Percentiles rank a stretch among this genome's conserved stretches.
phyloP scores from a whole-genome alignment of 257 asterid species.

The Solanum bulbocastanum region DNA sequence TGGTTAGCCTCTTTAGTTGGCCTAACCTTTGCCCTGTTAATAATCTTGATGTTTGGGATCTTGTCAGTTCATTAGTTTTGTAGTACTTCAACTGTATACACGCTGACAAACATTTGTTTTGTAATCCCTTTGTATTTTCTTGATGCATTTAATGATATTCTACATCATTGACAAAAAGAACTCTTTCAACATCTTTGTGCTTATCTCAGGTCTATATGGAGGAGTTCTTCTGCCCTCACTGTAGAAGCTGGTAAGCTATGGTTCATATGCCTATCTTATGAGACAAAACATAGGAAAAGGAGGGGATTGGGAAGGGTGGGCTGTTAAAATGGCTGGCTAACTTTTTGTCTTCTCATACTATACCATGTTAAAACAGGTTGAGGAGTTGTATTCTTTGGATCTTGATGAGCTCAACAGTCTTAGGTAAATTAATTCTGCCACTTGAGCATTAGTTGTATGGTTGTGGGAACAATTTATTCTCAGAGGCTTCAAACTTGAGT shows the following conservation, averaged over 20 bases:
- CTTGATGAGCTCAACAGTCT: constrained; percentile 73
- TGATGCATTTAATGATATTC: no score
- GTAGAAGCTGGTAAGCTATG: background rate
- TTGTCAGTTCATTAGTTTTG: background rate
- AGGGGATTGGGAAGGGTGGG: background rate
- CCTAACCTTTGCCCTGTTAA: background rate
- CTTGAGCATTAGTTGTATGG: background rate
- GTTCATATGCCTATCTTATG: background rate
- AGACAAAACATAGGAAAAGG: background rate
- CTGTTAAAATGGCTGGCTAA: background rate
- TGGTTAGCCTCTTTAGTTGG: background rate
- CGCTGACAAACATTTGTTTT: background rate
- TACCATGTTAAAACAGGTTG: constrained; percentile 51
- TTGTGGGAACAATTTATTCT: background rate
- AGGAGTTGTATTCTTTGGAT: constrained; percentile 91
- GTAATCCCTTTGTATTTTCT: background rate
- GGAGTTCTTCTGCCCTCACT: background rate
- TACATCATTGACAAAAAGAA: background rate
- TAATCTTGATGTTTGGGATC: background rate
- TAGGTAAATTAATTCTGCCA: constrained; percentile 28
- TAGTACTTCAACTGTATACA: background rate
- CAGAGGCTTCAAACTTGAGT: background rate
- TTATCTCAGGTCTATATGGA: background rate
- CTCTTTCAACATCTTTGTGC: background rate
- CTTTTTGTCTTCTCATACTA: background rate